A percentile compares a stretch with the other conserved stretches of the same genome.
These are phyloP conservation scores for Pyracantha coccinea DNA, from an alignment of 331 rosid genomes.

Conservation along the genomic window DNA sequence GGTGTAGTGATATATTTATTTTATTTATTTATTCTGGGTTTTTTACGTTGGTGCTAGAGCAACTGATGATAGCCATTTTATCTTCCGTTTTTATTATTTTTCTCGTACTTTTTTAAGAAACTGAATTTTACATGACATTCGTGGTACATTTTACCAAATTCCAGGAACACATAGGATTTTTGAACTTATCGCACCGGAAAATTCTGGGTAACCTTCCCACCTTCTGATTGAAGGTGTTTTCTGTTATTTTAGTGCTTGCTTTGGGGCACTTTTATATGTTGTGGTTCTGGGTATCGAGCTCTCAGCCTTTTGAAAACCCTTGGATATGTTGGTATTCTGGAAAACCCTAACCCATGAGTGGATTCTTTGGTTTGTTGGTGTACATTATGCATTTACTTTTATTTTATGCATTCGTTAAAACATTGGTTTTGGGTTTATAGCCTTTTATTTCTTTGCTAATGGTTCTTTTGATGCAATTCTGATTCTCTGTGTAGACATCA, in stretches of 20 bases:
- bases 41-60: background rate
- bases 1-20: background rate
- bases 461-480: background rate
- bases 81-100: background rate
- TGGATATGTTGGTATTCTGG: background rate
- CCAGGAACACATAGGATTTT: background rate
- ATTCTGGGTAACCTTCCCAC: background rate
- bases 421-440: background rate
- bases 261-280: background rate
- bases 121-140: background rate
- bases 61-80: background rate
- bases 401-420: background rate
- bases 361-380: background rate
- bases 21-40: background rate
- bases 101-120: background rate
- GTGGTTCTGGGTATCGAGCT: background rate
- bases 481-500: slow-evolving; percentile 21
- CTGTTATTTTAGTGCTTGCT: background rate
- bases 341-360: background rate
- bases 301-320: background rate
- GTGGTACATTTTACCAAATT: background rate
- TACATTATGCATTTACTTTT: background rate
- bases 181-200: background rate
- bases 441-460: background rate
- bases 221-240: background rate